Evolutionary conservation across 2,329 filamentous ascomycete genomes (phyloP).

Genomic region (Neospermospora avenae): DNA sequence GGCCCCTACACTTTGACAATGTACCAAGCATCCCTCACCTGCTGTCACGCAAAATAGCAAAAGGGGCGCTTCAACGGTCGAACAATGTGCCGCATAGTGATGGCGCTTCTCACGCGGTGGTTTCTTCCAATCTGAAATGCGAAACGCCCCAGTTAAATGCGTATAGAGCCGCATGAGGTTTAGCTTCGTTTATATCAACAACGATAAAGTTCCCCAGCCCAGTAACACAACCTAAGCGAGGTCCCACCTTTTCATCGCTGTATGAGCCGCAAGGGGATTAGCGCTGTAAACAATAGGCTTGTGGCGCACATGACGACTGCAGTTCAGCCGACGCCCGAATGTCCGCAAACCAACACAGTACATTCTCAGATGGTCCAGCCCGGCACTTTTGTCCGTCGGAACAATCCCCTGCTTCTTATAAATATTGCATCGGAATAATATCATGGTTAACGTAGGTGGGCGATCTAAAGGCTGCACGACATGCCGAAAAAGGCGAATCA

Average conservation of each 20-base stretch:
- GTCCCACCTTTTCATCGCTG: slow-evolving; percentile 18
- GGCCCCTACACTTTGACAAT: neutral
- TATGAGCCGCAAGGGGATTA: slow-evolving; percentile 32
- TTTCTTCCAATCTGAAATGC: too few relatives aligned
- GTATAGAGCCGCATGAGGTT: neutral
- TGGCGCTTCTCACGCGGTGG: too few relatives aligned
- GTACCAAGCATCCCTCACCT: neutral
- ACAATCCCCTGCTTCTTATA: neutral
- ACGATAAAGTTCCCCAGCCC: too few relatives aligned
- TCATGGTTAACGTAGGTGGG: slow-evolving; percentile 34
- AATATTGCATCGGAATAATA: slow-evolving; percentile 1
- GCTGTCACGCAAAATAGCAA: neutral
- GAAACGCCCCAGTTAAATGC: too few relatives aligned
- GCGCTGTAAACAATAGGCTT: neutral
- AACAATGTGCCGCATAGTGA: too few relatives aligned
- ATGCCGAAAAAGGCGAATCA: slow-evolving; percentile 33
- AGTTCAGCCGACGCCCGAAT: neutral
- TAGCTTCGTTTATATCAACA: neutral
- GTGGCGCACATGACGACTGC: neutral
- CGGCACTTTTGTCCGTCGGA: neutral
- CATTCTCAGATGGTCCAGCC: neutral
- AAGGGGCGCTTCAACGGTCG: neutral
- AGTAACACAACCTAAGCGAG: neutral
- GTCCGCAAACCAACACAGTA: neutral
- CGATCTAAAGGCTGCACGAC: slow-evolving; percentile 35